Conservation (phyloP, 208 protist species). For the Leishmania mexicana region DNA sequence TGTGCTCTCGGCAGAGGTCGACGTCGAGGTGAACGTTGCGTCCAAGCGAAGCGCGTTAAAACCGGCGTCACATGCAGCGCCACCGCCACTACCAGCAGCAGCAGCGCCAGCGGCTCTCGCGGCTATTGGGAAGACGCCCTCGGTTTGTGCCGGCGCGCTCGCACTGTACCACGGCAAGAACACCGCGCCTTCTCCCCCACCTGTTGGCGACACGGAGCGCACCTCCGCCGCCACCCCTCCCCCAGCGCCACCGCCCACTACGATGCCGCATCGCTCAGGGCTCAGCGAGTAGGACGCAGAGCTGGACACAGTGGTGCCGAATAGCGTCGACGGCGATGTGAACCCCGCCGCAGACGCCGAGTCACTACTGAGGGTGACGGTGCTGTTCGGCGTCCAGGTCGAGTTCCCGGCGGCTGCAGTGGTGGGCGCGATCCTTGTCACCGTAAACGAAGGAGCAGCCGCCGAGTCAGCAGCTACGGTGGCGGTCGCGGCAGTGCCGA, state of each 20-base stretch:
- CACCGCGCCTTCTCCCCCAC: not conserved
- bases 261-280: not conserved
- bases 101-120: not conserved
- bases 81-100: not conserved
- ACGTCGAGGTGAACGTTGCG: not conserved
- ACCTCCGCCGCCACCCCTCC: not conserved
- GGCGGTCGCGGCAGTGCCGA: not conserved
- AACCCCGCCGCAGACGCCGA: constrained; percentile 4
- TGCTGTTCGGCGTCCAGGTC: constrained; percentile 8
- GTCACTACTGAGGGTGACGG: constrained; percentile 14
- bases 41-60: not conserved
- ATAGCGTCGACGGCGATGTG: not conserved
- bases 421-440: not conserved
- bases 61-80: not conserved
- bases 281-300: not conserved
- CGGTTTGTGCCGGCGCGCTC: not conserved
- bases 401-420: not conserved
- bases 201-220: not conserved
- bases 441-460: not conserved
- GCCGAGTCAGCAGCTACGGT: not conserved
- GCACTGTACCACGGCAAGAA: not conserved
- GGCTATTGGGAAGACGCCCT: not conserved
- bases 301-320: not conserved
- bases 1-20: not conserved
- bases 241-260: not conserved